phyloP scores from a whole-genome alignment of 306 rosid species.

The Alnus glutinosa region DNA sequence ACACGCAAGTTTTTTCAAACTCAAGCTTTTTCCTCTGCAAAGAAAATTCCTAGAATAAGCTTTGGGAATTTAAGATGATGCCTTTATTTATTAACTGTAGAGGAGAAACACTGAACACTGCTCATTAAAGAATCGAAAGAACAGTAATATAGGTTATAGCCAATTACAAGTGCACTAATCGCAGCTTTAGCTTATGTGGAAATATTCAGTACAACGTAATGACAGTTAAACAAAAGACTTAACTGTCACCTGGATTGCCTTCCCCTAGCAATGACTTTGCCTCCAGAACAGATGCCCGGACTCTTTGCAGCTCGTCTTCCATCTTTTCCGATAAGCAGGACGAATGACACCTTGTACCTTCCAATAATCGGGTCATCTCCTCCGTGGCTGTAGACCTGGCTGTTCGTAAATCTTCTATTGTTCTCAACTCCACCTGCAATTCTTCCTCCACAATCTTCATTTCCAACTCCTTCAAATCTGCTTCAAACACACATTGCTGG shows the following conservation, averaged over 20 bases:
- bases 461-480: conserved; percentile 50
- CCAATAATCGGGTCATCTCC: conserved; percentile 44
- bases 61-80: neutral
- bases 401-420: conserved; percentile 45
- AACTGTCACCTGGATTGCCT: conserved; percentile 41
- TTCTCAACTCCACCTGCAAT: conserved; percentile 38
- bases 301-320: conserved; percentile 51
- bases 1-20: no score
- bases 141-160: neutral
- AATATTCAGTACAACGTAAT: conserved; percentile 4
- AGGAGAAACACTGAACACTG: neutral
- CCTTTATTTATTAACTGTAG: no score
- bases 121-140: neutral
- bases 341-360: conserved; percentile 29
- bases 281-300: conserved; percentile 53
- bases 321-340: conserved; percentile 51
- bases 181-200: conserved; percentile 14
- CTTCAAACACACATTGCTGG: conserved; percentile 38
- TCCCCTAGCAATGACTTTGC: conserved; percentile 54
- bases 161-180: conserved; percentile 17
- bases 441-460: conserved; percentile 63
- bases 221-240: conserved; percentile 14
- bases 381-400: conserved; percentile 47
- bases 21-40: no score
- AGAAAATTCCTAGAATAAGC: neutral